phyloP scores from a whole-genome alignment of 495 filamentous ascomycete genomes.

The Aspergillus indologenus region DNA sequence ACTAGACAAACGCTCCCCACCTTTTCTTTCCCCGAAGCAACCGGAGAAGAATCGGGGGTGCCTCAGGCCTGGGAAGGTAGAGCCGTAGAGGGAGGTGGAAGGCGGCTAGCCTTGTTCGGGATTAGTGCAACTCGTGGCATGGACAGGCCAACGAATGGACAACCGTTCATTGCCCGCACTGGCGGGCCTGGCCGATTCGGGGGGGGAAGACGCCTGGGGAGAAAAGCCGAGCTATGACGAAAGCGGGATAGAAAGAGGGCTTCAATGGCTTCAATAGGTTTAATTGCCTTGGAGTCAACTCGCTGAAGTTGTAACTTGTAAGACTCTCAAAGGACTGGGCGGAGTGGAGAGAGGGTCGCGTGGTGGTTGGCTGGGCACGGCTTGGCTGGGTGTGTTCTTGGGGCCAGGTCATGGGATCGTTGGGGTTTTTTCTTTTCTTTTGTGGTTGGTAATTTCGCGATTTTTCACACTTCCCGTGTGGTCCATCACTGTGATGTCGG shows the following conservation, averaged over 20 bases:
- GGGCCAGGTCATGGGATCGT: not conserved
- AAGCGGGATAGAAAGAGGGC: not conserved
- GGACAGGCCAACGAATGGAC: not conserved
- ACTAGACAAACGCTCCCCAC: not conserved
- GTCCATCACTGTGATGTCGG: not conserved
- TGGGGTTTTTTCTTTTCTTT: not conserved
- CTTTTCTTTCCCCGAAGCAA: not conserved
- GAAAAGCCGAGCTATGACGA: not conserved
- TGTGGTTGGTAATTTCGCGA: not conserved
- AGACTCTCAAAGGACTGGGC: not conserved
- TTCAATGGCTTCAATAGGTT: not conserved
- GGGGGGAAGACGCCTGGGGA: not conserved
- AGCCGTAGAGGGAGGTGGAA: not conserved
- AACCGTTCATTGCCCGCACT: not conserved
- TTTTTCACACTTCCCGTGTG: not conserved
- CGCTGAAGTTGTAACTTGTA: not conserved
- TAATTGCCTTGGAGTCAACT: too few species aligned
- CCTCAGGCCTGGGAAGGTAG: not conserved
- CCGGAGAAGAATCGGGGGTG: slow-evolving; percentile 1
- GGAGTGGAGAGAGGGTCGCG: not conserved
- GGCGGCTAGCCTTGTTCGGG: not conserved
- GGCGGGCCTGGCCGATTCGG: not conserved
- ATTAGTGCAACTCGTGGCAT: not conserved
- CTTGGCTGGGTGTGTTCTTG: not conserved
- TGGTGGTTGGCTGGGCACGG: not conserved